Conservation (phyloP, 2,329 filamentous ascomycete genomes). For the Fusarium sp. region DNA sequence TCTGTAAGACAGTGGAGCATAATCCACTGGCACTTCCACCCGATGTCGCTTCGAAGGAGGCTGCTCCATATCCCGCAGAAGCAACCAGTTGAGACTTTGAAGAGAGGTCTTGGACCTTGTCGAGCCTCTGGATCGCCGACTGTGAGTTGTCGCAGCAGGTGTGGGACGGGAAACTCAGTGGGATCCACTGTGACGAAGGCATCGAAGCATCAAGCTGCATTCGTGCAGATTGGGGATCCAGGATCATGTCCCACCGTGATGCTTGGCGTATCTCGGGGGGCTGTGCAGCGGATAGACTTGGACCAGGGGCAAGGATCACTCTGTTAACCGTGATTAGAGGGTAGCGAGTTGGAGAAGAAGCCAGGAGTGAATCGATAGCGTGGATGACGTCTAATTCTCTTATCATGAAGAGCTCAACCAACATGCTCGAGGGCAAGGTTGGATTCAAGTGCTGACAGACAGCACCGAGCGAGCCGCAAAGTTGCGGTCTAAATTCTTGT, state of each 20-base stretch:
- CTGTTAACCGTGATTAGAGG: slow-evolving; percentile 39
- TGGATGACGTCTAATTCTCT: slow-evolving; percentile 34
- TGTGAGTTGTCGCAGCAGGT: slow-evolving; percentile 26
- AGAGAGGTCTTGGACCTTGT: slow-evolving; percentile 19
- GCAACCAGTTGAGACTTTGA: slow-evolving; percentile 29
- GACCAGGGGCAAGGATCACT: slow-evolving; percentile 41
- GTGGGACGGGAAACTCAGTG: slow-evolving; percentile 39
- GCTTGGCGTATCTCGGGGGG: slow-evolving; percentile 48
- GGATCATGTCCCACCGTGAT: slow-evolving; percentile 42
- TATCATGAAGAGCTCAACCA: slow-evolving; percentile 26
- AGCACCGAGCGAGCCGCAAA: slow-evolving; percentile 24
- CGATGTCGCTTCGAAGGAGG: slow-evolving; percentile 29
- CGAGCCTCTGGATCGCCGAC: slow-evolving; percentile 18
- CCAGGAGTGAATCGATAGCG: slow-evolving; percentile 27
- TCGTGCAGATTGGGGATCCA: slow-evolving; percentile 42
- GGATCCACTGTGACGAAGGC: slow-evolving; percentile 42
- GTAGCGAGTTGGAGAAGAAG: slow-evolving; percentile 37
- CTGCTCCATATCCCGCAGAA: slow-evolving; percentile 26
- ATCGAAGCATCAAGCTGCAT: slow-evolving; percentile 46
- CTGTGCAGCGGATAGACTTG: slow-evolving; percentile 50
- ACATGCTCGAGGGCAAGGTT: slow-evolving; percentile 12
- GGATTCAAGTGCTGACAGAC: slow-evolving; percentile 34
- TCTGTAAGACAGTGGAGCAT: slow-evolving; percentile 42
- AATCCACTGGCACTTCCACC: slow-evolving; percentile 33
- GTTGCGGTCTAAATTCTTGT: neutral